Evolutionary conservation across 495 filamentous ascomycete genomes (phyloP), one percentile per base, ranked within the genome.

Genomic region (Penicillium egyptiacum): DNA sequence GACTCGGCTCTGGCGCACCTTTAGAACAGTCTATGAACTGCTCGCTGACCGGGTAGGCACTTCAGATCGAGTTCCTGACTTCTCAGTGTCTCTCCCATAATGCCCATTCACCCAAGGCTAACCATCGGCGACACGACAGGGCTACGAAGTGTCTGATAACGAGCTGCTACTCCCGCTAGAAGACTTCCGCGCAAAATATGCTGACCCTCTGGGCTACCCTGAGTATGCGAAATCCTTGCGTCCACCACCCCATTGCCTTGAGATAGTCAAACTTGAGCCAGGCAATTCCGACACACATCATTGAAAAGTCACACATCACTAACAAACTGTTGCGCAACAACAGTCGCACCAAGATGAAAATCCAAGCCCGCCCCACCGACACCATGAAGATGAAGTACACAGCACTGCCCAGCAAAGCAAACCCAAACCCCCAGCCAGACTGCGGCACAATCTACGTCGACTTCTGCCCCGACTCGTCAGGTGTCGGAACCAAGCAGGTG

Each of bases 371-470:
- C 30, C 94, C 94, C 39, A 87, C 86, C 49, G 82, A 86, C 20
- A 79, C 76, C 53, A 97, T 98, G 95, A 78, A 92, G 57, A 79
- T 82, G 57, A 91, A 91, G 71, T 92, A 91, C 81, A 86, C 86
- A 22, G 80, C 83, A 3, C 81, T 84, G 5, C 78, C 86, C 16
- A 91, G 81, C 43, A 67, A 82, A 41, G 69, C 70, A 14, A 82
- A 88, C 70, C 88, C 86, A 4, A 78, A 86, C 62, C 89, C 84
- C 40, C 72, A 78, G 28, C 75, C 81, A 49, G 85, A 91, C 62
- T 88, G 92, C 70, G 94, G 94, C 63, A 88, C 83, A 31, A 88
- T 98, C 75, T 96, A 88, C 84, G 84, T 98, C 57, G 91, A 98
- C 71, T 98, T 98, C 83, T 85, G 83, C 66, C 75, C 83, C 30